These are phyloP conservation scores for Fraxinus xanthoxyloides DNA, from an alignment of 305 asterid species.

Conservation along the genomic window DNA sequence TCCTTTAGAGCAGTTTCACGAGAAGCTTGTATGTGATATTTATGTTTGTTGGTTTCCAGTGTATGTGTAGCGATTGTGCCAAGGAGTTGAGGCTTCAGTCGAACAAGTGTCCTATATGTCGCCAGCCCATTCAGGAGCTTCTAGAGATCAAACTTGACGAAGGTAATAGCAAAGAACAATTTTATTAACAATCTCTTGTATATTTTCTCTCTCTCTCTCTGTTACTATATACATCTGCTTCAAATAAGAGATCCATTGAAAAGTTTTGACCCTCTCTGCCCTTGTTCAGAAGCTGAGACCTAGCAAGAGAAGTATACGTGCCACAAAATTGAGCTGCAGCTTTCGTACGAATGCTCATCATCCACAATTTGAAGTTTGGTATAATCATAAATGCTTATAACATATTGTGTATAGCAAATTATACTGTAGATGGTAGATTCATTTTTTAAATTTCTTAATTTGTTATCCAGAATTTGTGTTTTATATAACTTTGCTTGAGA, in stretches of 20 bases:
- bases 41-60: slow-evolving; percentile 42
- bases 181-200: background rate
- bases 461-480: background rate
- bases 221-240: background rate
- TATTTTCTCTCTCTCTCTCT: background rate
- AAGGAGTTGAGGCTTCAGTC: slow-evolving; percentile 81
- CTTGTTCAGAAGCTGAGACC: slow-evolving; percentile 23
- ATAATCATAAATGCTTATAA: background rate
- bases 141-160: slow-evolving; percentile 76
- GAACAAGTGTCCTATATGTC: slow-evolving; percentile 80
- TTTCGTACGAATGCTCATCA: slow-evolving; percentile 13
- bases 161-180: slow-evolving; percentile 33
- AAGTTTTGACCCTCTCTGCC: background rate
- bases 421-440: background rate
- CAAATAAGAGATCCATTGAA: background rate
- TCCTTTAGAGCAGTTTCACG: background rate
- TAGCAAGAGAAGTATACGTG: background rate
- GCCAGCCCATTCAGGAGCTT: slow-evolving; percentile 84
- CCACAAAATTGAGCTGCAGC: slow-evolving; percentile 10
- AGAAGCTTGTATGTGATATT: background rate
- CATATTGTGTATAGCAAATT: background rate
- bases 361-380: slow-evolving; percentile 18
- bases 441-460: background rate
- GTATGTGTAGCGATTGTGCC: slow-evolving; percentile 82
- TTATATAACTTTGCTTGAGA: background rate